phyloP scores from a whole-genome alignment of 2,329 filamentous ascomycete species.

The Microsporum ferrugineum region DNA sequence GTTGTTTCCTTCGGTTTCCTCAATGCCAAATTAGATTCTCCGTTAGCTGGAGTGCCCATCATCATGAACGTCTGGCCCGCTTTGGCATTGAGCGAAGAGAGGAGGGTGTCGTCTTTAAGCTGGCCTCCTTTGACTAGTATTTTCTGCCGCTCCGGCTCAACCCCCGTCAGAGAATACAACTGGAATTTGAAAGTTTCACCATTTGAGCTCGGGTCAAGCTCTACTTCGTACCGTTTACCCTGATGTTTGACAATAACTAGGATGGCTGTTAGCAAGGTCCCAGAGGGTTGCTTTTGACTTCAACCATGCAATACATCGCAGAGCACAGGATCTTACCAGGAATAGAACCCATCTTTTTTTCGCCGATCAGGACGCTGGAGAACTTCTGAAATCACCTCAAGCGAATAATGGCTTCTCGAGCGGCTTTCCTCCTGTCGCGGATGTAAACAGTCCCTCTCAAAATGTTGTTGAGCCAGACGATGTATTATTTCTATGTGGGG shows the following conservation, averaged over 20 bases:
- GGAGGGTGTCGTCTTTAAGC: constrained; percentile 86
- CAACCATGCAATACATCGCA: background rate
- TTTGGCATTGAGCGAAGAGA: constrained; percentile 76
- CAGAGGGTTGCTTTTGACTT: background rate
- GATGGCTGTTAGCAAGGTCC: constrained; percentile 16
- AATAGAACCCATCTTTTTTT: constrained; percentile 43
- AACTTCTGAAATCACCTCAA: background rate
- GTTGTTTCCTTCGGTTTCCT: constrained; percentile 65
- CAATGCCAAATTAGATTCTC: constrained; percentile 46
- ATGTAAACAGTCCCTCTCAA: background rate
- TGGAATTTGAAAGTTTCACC: constrained; percentile 95
- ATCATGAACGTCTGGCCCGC: constrained; percentile 83
- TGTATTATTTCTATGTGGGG: background rate
- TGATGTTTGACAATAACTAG: constrained; percentile 87
- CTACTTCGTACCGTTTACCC: constrained; percentile 89
- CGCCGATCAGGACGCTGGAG: background rate
- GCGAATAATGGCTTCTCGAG: background rate
- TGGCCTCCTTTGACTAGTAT: constrained; percentile 88
- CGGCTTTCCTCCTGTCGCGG: background rate
- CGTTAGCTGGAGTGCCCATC: constrained; percentile 72
- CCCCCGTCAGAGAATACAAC: constrained; percentile 85
- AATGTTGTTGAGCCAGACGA: background rate
- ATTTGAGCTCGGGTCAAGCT: constrained; percentile 70
- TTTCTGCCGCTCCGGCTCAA: constrained; percentile 94
- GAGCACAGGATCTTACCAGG: constrained; percentile 35